Conservation (phyloP, 495 filamentous ascomycete genomes). For the Geoglossum glabrum region DNA sequence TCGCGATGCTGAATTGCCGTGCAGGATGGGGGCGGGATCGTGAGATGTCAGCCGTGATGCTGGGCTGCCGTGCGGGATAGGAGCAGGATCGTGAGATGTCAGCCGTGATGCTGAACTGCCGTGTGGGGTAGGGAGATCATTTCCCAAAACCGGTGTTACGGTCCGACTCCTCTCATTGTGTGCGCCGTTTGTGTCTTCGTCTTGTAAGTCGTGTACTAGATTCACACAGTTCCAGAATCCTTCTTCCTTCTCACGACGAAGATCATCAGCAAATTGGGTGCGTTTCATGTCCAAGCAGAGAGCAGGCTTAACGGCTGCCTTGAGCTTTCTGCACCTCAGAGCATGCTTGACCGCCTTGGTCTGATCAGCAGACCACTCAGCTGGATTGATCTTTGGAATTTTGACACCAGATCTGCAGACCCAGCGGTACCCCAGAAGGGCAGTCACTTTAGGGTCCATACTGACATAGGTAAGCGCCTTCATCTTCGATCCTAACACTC, state of each 20-base stretch:
- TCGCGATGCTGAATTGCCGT: too few species aligned
- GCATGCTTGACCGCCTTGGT: not conserved
- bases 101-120: not conserved
- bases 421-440: not conserved
- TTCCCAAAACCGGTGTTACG: not conserved
- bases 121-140: not conserved
- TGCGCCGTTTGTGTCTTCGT: not conserved
- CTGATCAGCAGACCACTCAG: not conserved
- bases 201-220: not conserved
- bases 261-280: not conserved
- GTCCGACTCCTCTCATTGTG: not conserved
- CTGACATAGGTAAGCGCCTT: not conserved
- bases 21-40: too few species aligned
- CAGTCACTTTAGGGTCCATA: not conserved
- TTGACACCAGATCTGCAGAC: not conserved
- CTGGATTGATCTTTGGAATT: not conserved
- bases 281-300: not conserved
- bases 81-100: not conserved
- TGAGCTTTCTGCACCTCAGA: not conserved
- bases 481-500: not conserved
- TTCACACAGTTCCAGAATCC: not conserved
- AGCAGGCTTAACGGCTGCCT: not conserved
- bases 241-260: not conserved
- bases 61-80: not conserved
- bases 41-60: not conserved